Base-by-base conservation (phyloP, 129 eudicot genomes). In the Flaveria sonorensis region DNA sequence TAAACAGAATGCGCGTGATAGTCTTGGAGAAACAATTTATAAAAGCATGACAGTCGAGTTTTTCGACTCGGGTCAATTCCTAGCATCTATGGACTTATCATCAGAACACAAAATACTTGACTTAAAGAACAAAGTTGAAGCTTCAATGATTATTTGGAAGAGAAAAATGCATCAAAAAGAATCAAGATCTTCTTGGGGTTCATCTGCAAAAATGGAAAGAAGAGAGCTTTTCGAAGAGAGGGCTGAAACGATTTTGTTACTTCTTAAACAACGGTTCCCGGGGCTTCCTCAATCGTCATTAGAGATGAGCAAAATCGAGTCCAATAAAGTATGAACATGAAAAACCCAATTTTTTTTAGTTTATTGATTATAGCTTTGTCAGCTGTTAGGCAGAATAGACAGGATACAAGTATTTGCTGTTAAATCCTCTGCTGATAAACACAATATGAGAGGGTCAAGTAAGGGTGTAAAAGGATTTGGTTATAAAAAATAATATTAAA, bases 221-320 rank as follows among this genome's bases (percentile, higher is more conserved):
- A 84, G 96, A 82, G 92, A 89, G 81, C 87, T 89, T 39, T 92
- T 92, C 21, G 97, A 92, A 83, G 97, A 92, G 77, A 86, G 97
- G 61, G 96, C 93, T 3, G 96, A 89, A 69, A 92, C 96, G 3
- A 86, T 92, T 70, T 79, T 92, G 65, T 85, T 89, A 57, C 87
- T 92, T 5, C 77, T 92, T 26, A 92, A 92, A 85, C 96, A 89
- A 20, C 88, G 83, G 24, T 92, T 92, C 67, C 96, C 96, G 0
- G 96, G 93, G 50, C 83, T 89, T 62, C 92, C 97, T 73, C 97
- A 92, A 72, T 89, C 96, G 32, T 72, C 88, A 4, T 88, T 90
- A 56, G 96, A 92, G 83, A 90, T 92, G 59, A 83, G 88, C 83
- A 92, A 90, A 79, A 88, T 92, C 67, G 86, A 92, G 77, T 85